A percentile compares a stretch with the other conserved stretches of the same genome.
These are phyloP conservation scores for Wickerhamia fluorescens DNA, from an alignment of 805 yeast genomes.

Conservation along the genomic window DNA sequence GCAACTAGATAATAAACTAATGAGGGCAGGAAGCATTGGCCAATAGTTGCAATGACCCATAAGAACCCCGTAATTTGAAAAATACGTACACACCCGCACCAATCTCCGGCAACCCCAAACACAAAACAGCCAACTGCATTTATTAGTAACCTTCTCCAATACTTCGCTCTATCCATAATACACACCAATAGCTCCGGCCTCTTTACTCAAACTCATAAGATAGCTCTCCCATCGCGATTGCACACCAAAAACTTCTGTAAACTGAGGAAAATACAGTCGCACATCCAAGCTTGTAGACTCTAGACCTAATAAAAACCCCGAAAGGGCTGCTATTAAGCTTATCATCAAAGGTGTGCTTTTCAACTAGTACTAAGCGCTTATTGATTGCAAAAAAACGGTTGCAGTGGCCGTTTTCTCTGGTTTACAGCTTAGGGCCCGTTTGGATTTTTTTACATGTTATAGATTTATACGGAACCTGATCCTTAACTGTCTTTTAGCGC, in stretches of 20 bases:
- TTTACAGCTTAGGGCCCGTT: no score
- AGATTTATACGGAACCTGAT: no score
- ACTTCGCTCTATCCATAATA: conserved; percentile 3
- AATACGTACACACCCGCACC: conserved; percentile 19
- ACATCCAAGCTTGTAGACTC: conserved; percentile 21
- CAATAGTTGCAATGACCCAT: conserved; percentile 23
- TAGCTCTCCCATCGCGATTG: conserved; percentile 16
- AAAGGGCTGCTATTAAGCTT: conserved; percentile 12
- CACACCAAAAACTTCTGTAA: conserved; percentile 14
- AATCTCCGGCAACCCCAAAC: conserved; percentile 21
- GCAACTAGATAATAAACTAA: conserved; percentile 20
- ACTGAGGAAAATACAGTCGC: conserved; percentile 13
- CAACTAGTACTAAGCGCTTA: no score
- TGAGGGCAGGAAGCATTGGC: conserved; percentile 19
- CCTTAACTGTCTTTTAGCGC: no score
- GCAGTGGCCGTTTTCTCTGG: no score
- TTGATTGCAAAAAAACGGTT: no score
- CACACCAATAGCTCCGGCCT: conserved; percentile 31
- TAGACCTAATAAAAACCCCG: conserved; percentile 22
- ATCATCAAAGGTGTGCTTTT: no score
- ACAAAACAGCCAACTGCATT: conserved; percentile 24
- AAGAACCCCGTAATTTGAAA: conserved; percentile 16
- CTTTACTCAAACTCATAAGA: conserved; percentile 18
- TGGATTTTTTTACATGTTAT: no score
- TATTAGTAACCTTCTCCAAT: conserved; percentile 11